Percentiles rank a stretch among this genome's conserved stretches.
These are phyloP conservation scores for Rhizopogon roseolus DNA, from an alignment of 768 basidiomycete genomes.

Conservation along the genomic window DNA sequence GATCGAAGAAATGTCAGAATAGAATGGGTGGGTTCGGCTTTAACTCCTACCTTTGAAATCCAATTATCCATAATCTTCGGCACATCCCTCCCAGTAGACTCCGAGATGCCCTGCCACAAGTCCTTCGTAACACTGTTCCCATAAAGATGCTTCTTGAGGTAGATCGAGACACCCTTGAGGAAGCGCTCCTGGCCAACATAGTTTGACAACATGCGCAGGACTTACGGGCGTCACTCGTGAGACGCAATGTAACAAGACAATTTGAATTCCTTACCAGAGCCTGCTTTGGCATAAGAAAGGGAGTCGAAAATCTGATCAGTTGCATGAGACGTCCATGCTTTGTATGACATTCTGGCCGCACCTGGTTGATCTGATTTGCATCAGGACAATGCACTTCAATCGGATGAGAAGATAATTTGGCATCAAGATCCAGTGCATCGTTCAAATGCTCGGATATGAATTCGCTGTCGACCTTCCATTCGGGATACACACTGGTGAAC, in stretches of 20 bases:
- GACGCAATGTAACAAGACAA: not conserved
- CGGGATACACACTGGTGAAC: constrained; percentile 50
- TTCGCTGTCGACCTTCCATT: constrained; percentile 78
- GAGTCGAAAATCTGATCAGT: constrained; percentile 75
- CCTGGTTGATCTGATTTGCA: constrained; percentile 79
- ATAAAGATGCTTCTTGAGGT: constrained; percentile 86
- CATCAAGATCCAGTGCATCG: constrained; percentile 76
- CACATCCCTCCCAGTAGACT: constrained; percentile 70
- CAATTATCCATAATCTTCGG: constrained; percentile 85
- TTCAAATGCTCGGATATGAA: constrained; percentile 80
- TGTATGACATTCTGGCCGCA: constrained; percentile 12
- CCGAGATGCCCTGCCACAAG: constrained; percentile 81
- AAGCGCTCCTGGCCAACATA: constrained; percentile 89
- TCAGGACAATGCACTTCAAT: constrained; percentile 90
- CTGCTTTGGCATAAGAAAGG: constrained; percentile 83
- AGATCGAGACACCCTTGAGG: constrained; percentile 83
- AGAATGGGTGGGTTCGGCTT: not conserved
- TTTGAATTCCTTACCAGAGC: constrained; percentile 46
- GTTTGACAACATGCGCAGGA: constrained; percentile 90
- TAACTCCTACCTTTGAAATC: constrained; percentile 62
- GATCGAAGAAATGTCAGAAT: not conserved
- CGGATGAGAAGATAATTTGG: constrained; percentile 85
- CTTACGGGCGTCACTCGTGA: constrained; percentile 26
- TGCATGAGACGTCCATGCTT: not conserved
- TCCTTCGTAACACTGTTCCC: constrained; percentile 82